phyloP scores from a whole-genome alignment of 495 filamentous ascomycete genomes.

The Endocarpon pusillum region DNA sequence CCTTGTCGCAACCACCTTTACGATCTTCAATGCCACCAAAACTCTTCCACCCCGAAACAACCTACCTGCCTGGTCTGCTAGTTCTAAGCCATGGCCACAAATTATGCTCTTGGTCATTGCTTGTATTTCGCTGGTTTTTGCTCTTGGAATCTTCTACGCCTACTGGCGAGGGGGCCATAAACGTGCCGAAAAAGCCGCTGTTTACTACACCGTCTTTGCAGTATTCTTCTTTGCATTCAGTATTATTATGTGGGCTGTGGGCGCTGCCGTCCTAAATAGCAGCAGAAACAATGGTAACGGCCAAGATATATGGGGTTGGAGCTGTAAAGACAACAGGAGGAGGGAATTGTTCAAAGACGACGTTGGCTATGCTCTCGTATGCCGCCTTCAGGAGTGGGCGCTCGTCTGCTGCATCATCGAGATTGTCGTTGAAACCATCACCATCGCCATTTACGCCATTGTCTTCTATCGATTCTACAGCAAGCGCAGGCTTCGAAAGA shows the following conservation, averaged over 20 bases:
- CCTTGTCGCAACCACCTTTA: constrained; percentile 68
- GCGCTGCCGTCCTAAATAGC: constrained; percentile 67
- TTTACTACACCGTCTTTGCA: constrained; percentile 88
- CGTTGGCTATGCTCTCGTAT: constrained; percentile 82
- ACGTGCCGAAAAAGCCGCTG: constrained; percentile 75
- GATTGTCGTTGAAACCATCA: constrained; percentile 79
- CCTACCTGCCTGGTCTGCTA: constrained; percentile 64
- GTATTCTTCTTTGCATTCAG: constrained; percentile 88
- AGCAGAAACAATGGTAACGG: constrained; percentile 51
- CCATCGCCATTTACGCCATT: constrained; percentile 80
- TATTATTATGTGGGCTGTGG: constrained; percentile 82
- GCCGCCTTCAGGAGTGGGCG: constrained; percentile 91
- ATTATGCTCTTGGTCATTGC: constrained; percentile 62
- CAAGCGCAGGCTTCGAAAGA: constrained; percentile 84
- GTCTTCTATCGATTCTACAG: constrained; percentile 94
- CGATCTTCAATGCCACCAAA: constrained; percentile 76
- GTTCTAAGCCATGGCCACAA: constrained; percentile 79
- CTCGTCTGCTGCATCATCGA: constrained; percentile 96
- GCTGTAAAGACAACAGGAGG: constrained; percentile 76
- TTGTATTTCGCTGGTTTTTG: constrained; percentile 62
- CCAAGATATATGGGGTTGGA: constrained; percentile 94
- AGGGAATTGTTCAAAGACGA: constrained; percentile 54
- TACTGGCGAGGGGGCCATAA: constrained; percentile 83
- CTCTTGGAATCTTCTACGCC: constrained; percentile 61
- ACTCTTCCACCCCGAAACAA: constrained; percentile 54